Base-by-base conservation (phyloP, 1,139 yeast species). In the Pichia sp. region DNA sequence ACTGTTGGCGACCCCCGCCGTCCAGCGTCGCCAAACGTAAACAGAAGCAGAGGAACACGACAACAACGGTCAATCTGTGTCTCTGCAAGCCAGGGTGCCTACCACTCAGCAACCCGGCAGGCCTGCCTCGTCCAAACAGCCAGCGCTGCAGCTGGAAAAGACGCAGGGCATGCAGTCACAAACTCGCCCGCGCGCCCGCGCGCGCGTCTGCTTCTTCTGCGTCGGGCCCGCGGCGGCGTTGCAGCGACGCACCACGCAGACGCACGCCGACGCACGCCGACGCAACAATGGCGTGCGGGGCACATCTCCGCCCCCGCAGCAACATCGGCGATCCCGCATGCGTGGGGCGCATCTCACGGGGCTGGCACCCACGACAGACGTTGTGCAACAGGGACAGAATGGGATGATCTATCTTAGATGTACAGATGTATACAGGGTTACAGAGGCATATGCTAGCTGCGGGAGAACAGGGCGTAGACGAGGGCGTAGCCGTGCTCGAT, bases 401-500 rank as follows among this genome's bases (percentile, higher is more conserved):
- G 23, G 23, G 23, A 19, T 19, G 23, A 19, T 19, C 23, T 19
- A 19, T 19, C 23, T 19, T 19, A 19, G 23, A 19, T 19, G 23
- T 19, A 19, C 23, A 19, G 23, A 19, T 19, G 23, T 19, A 19
- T 36, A 36, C 40, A 36, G 15, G 8, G 40, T 15, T 36, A 36
- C 40, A 36, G 15, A 36, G 15, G 15, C 10, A 8, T 11, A 8
- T 8, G 8, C 23, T 40, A 40, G 8, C 23, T 40, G 23, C 45
- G 26, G 30, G 45, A 7, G 26, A 40, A 48, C 40, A 48, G 19
- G 16, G 34, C 16, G 15, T 48, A 48, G 7, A 40, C 45, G 34
- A 48, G 50, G 15, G 11, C 40, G 26, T 48, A 48, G 6, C 45
- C 45, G 26, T 40, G 50, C 13, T 23, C 30, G 23, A 48, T 15